Base-by-base conservation (phyloP, 2,329 filamentous ascomycete genomes). In the Trichoderma asperellum region DNA sequence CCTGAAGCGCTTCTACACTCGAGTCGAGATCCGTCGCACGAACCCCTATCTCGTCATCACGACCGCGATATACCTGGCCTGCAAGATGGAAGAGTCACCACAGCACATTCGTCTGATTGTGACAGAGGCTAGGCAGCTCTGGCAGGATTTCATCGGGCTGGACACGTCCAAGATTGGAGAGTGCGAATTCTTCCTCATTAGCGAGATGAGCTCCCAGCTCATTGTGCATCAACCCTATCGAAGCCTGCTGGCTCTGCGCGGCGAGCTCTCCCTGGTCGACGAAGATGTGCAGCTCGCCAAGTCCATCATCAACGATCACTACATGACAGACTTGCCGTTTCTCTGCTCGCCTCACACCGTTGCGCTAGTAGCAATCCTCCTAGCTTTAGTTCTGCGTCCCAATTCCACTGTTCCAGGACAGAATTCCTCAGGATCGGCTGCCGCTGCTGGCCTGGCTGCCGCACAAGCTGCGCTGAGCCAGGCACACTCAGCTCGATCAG, bases 51-150 rank as follows among this genome's bases (percentile, higher is more conserved):
- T 98, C 43, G 89, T 98, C 70, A 87, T 97, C 73, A 91, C 94
- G n/a, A 98, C 96, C 1, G 92, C 95, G 5, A 87, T 98, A 71
- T 99, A 99, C 79, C 85, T 99, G 43, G 94, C 96, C 24, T 97
- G 94, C 83, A 99, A 99, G 82, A 97, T 97, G 89, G 96, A 99
- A 79, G 96, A 99, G 80, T 94, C 91, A 62, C 96, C 96, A 2
- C 95, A 98, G 79, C 96, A 99, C 79, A 98, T 99, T 75, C 89
- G 96, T 35, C 87, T 97, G 72, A 91, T 99, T 70, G 90, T 96
- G 12, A 91, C 89, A 58, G 96, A 99, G 79, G 93, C 94, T 4
- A 89, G 93, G 40, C 88, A 91, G 69, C 86, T 96, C 70, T 97
- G 93, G 93, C 90, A 92, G 75, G 92, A 94, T 72, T 87, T 91